Evolutionary conservation across 2,329 filamentous ascomycete species (phyloP).

Genomic region (Sclerotinia subarctica): DNA sequence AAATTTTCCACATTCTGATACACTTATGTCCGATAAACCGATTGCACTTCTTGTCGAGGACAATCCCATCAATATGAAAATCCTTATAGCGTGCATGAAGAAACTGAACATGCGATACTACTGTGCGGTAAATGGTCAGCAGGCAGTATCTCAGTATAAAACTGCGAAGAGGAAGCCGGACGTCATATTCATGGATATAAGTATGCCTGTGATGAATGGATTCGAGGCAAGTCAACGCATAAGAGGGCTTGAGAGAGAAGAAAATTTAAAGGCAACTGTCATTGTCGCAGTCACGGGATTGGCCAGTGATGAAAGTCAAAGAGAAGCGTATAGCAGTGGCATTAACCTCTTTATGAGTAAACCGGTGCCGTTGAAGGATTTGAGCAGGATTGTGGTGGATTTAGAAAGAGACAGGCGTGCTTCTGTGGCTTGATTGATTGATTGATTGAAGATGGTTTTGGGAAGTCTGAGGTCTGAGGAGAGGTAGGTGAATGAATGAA

Average conservation of each 20-base stretch:
- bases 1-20: not conserved
- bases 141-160: constrained; percentile 19
- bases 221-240: constrained; percentile 31
- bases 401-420: not conserved
- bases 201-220: constrained; percentile 53
- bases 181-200: constrained; percentile 50
- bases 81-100: constrained; percentile 27
- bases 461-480: no score
- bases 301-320: constrained; percentile 45
- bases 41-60: constrained; percentile 38
- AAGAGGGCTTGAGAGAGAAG: constrained; percentile 16
- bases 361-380: constrained; percentile 39
- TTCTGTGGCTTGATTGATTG: not conserved
- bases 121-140: constrained; percentile 26
- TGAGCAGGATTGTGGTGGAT: not conserved
- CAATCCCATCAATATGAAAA: constrained; percentile 41
- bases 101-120: constrained; percentile 31
- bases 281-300: constrained; percentile 52
- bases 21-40: not conserved
- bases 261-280: constrained; percentile 34
- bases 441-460: not conserved
- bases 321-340: constrained; percentile 49
- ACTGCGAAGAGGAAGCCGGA: constrained; percentile 25
- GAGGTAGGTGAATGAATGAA: not conserved
- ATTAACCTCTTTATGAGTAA: constrained; percentile 53